Conservation (phyloP, 1,139 yeast species). For the Lodderomyces parapsilosis region DNA sequence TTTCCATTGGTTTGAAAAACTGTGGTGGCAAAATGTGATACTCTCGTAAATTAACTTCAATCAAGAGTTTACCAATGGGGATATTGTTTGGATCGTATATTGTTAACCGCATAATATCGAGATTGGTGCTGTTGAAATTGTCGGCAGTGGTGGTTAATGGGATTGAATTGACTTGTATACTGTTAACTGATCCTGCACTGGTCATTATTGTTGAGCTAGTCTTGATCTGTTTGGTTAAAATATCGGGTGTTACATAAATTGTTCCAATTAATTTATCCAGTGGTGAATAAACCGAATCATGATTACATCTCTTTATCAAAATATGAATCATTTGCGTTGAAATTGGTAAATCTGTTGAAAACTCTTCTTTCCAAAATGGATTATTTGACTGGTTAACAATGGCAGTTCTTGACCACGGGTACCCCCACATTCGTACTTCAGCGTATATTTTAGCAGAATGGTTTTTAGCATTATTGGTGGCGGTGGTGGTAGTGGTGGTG, state of each 20-base stretch:
- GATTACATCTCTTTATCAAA: conserved; percentile 41
- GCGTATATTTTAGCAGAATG: conserved; percentile 47
- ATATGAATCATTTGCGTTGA: conserved; percentile 54
- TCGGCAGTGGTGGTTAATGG: conserved; percentile 8
- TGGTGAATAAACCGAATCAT: conserved; percentile 23
- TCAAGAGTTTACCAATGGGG: conserved; percentile 58
- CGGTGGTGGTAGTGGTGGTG: conserved; percentile 2
- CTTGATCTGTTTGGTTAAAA: conserved; percentile 38
- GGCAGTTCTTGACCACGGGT: conserved; percentile 70
- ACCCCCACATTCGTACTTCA: conserved; percentile 65
- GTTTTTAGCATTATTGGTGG: neutral
- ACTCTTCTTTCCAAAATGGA: conserved; percentile 76
- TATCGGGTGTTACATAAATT: conserved; percentile 55
- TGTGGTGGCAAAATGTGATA: conserved; percentile 59
- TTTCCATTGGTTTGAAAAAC: conserved; percentile 61
- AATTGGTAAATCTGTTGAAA: conserved; percentile 56
- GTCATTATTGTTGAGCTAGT: conserved; percentile 39
- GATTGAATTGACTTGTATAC: conserved; percentile 22
- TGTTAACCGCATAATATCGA: conserved; percentile 42
- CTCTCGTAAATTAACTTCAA: conserved; percentile 54
- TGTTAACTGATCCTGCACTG: conserved; percentile 22
- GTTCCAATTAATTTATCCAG: conserved; percentile 51
- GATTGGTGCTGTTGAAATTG: conserved; percentile 12
- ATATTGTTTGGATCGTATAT: conserved; percentile 42
- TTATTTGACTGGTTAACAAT: conserved; percentile 46